These are phyloP conservation scores for Pythium aristosporum DNA, from an alignment of 352 stramenopile genomes.

Conservation along the genomic window DNA sequence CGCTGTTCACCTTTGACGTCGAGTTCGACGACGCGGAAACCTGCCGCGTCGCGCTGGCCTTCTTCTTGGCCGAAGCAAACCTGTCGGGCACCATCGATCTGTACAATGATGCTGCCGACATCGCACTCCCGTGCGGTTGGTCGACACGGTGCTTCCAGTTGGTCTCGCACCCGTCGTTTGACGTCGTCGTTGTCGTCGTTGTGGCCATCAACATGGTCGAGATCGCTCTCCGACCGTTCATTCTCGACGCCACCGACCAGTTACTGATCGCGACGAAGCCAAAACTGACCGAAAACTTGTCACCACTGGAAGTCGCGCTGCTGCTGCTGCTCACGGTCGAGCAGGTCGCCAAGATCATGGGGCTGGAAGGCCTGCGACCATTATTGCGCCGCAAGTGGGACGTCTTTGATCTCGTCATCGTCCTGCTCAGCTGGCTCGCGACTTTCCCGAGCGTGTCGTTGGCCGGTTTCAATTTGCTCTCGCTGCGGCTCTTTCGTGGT, in stretches of 20 bases:
- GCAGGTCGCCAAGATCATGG: constrained; percentile 61
- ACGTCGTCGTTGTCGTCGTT: constrained; percentile 63
- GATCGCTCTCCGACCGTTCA: constrained; percentile 64
- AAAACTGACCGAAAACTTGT: constrained; percentile 52
- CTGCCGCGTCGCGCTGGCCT: constrained; percentile 51
- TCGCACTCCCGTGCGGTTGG: constrained; percentile 44
- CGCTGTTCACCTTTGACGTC: constrained; percentile 60
- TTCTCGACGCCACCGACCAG: constrained; percentile 40
- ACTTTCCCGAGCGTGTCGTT: constrained; percentile 43
- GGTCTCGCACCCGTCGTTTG: constrained; percentile 68
- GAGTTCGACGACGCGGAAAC: constrained; percentile 62
- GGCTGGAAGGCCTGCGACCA: constrained; percentile 58
- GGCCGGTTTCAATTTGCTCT: constrained; percentile 67
- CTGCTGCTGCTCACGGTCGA: constrained; percentile 68
- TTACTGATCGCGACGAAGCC: constrained; percentile 35
- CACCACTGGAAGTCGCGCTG: constrained; percentile 54
- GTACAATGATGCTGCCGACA: constrained; percentile 42
- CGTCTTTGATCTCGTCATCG: constrained; percentile 59
- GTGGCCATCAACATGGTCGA: constrained; percentile 68
- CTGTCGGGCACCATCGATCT: constrained; percentile 46
- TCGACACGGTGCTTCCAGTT: constrained; percentile 68
- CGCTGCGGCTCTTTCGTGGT: constrained; percentile 70
- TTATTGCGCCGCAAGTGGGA: constrained; percentile 70
- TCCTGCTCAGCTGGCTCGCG: constrained; percentile 64
- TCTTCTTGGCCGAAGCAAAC: constrained; percentile 57